Evolutionary conservation across 2,329 filamentous ascomycete species (phyloP).

Genomic region (Penicillium sp.): DNA sequence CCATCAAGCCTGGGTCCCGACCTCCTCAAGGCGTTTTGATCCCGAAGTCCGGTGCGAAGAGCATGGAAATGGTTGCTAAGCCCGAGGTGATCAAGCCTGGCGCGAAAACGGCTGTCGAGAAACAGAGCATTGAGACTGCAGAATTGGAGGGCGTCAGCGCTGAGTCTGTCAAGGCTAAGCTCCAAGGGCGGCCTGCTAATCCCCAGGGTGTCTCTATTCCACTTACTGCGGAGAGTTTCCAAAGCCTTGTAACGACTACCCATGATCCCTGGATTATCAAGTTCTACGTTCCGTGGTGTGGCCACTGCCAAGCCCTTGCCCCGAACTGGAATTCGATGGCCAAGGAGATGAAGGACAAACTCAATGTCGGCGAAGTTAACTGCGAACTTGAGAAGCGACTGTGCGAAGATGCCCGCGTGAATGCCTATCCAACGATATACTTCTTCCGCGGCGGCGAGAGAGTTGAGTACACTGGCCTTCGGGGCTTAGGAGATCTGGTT

Average conservation of each 20-base stretch:
- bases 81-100: conserved; percentile 41
- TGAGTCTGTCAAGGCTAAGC: conserved; percentile 48
- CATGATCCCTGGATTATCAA: conserved; percentile 97
- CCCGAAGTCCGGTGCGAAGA: conserved; percentile 64
- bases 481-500: conserved; percentile 86
- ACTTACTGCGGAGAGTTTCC: conserved; percentile 80
- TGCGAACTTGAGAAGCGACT: conserved; percentile 80
- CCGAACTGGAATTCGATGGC: conserved; percentile 86
- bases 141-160: conserved; percentile 38
- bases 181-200: conserved; percentile 62
- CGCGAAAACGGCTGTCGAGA: conserved; percentile 41
- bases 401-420: conserved; percentile 84
- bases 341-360: conserved; percentile 80
- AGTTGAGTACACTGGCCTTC: conserved; percentile 86
- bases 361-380: conserved; percentile 95
- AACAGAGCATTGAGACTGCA: conserved; percentile 23
- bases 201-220: conserved; percentile 68
- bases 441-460: conserved; percentile 91
- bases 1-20: conserved; percentile 74
- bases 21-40: conserved; percentile 63
- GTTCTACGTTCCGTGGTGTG: conserved; percentile 97
- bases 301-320: conserved; percentile 88
- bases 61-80: conserved; percentile 43
- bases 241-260: conserved; percentile 77
- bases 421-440: conserved; percentile 80